Percentiles rank a stretch among this genome's conserved stretches.
Conservation (phyloP, 352 stramenopile species). For the Globisporangium abappressorium region DNA sequence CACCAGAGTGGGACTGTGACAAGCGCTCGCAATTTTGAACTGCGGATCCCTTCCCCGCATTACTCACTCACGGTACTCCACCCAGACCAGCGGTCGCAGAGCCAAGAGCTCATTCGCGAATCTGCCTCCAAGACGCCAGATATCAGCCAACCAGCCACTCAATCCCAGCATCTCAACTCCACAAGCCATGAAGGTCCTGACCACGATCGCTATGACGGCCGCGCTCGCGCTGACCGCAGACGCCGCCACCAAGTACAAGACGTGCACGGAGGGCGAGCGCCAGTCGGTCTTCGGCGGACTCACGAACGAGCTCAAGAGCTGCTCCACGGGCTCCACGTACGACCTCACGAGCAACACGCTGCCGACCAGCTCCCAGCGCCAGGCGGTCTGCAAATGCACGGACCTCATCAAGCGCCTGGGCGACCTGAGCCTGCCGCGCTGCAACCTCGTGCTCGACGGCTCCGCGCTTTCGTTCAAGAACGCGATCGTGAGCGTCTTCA, state of each 20-base stretch:
- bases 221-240: constrained; percentile 5
- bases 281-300: constrained; percentile 17
- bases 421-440: constrained; percentile 26
- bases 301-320: constrained; percentile 24
- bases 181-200: constrained; percentile 10
- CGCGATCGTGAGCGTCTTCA: constrained; percentile 27
- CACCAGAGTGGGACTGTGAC: background rate
- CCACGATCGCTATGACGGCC: background rate
- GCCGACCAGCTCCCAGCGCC: constrained; percentile 23
- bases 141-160: background rate
- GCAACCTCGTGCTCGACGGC: constrained; percentile 28
- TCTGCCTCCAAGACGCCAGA: constrained; percentile 9
- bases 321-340: constrained; percentile 19
- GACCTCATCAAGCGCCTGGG: constrained; percentile 25
- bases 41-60: background rate
- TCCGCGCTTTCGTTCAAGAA: constrained; percentile 27
- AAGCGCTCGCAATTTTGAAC: background rate
- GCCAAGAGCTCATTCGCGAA: constrained; percentile 2
- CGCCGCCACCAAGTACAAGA: constrained; percentile 13
- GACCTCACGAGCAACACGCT: constrained; percentile 25
- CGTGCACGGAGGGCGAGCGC: constrained; percentile 13
- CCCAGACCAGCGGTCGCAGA: background rate
- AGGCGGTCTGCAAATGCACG: constrained; percentile 30
- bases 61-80: background rate
- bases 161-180: background rate